phyloP scores from a whole-genome alignment of 441 rosid genomes.

The Populus hybrid region DNA sequence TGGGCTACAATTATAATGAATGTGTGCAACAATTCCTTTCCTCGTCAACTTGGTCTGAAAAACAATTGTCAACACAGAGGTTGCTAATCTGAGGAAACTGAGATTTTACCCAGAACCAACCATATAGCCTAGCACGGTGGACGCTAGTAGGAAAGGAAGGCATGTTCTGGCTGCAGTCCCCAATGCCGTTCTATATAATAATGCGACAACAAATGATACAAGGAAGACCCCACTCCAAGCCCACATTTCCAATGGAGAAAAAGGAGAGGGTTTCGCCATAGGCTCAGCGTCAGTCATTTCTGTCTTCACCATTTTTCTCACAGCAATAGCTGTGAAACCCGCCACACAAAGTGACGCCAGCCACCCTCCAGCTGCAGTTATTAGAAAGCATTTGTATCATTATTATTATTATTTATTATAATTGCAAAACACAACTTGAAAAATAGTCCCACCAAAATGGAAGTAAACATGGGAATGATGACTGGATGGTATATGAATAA shows the following conservation, averaged over 20 bases:
- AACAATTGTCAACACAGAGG: neutral
- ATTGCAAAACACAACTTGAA: neutral
- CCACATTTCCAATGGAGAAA: conserved; percentile 63
- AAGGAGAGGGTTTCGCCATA: conserved; percentile 83
- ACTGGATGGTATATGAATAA: neutral
- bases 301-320: conserved; percentile 80
- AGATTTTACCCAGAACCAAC: conserved; percentile 73
- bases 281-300: conserved; percentile 93
- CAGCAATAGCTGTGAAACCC: conserved; percentile 77
- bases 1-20: neutral
- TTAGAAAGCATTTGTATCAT: neutral
- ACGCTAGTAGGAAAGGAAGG: conserved; percentile 89
- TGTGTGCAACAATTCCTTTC: neutral
- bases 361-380: conserved; percentile 83
- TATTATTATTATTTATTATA: neutral
- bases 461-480: neutral
- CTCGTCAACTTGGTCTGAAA: neutral
- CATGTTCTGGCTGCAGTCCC: conserved; percentile 82
- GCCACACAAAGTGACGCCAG: conserved; percentile 91
- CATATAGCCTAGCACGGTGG: conserved; percentile 90
- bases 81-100: neutral
- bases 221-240: conserved; percentile 74
- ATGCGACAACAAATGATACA: conserved; percentile 60
- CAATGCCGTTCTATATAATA: conserved; percentile 58
- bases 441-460: neutral